phyloP scores from a whole-genome alignment of 1,139 yeast species.

The Candida anutae region DNA sequence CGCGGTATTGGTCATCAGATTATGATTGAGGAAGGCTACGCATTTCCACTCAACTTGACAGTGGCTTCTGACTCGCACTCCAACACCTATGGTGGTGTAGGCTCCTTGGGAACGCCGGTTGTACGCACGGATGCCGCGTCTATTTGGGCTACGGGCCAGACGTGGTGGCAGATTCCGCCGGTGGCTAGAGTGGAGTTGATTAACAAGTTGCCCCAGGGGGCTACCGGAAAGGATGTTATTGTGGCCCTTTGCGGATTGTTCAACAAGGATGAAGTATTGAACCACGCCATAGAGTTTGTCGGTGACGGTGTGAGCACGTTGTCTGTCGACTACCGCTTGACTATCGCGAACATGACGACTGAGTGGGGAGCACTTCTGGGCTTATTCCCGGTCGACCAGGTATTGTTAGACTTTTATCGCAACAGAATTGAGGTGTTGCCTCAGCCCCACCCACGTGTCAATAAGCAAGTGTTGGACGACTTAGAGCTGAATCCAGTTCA shows the following conservation, averaged over 20 bases:
- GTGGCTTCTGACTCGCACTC: slow-evolving; percentile 98
- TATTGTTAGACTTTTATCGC: slow-evolving; percentile 70
- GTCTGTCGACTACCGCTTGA: slow-evolving; percentile 83
- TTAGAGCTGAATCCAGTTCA: slow-evolving; percentile 37
- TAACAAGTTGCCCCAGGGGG: slow-evolving; percentile 78
- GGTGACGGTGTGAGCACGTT: slow-evolving; percentile 76
- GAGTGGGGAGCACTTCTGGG: slow-evolving; percentile 99
- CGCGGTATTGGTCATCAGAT: slow-evolving; percentile 98
- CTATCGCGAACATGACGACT: slow-evolving; percentile 98
- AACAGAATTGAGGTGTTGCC: slow-evolving; percentile 59
- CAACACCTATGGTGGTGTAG: slow-evolving; percentile 96
- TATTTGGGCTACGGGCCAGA: slow-evolving; percentile 98
- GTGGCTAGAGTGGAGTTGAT: slow-evolving; percentile 88
- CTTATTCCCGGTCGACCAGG: slow-evolving; percentile 84
- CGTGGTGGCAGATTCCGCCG: slow-evolving; percentile 99
- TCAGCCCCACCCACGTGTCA: slow-evolving; percentile 82
- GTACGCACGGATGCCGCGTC: slow-evolving; percentile 99
- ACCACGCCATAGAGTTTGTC: slow-evolving; percentile 94
- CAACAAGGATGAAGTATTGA: slow-evolving; percentile 92
- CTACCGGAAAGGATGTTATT: slow-evolving; percentile 94
- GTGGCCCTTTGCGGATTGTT: slow-evolving; percentile 92
- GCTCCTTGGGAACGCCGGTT: slow-evolving; percentile 92
- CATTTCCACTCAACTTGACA: slow-evolving; percentile 86
- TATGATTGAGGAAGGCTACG: slow-evolving; percentile 98
- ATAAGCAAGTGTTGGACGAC: slow-evolving; percentile 44